A percentile compares a stretch with the other conserved stretches of the same genome.
These are phyloP conservation scores for Leccinum rimulosum DNA, from an alignment of 768 basidiomycete species.

Conservation along the genomic window DNA sequence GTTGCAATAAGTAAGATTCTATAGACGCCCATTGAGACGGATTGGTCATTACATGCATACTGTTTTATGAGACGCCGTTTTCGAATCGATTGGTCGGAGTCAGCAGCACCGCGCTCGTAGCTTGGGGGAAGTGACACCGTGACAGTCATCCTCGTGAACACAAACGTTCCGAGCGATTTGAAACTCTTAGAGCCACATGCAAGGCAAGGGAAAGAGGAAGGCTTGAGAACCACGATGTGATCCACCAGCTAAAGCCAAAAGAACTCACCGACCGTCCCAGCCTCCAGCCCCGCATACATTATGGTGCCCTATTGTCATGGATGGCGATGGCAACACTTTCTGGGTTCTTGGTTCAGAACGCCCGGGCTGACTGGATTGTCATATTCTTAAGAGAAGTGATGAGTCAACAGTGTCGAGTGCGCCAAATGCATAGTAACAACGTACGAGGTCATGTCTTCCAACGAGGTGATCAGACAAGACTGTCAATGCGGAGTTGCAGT, in stretches of 20 bases:
- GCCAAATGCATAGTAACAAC: slow-evolving; percentile 8
- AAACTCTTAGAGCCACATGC: slow-evolving; percentile 75
- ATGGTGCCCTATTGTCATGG: slow-evolving; percentile 51
- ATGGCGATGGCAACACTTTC: slow-evolving; percentile 4
- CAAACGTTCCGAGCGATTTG: slow-evolving; percentile 80
- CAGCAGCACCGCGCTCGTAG: slow-evolving; percentile 9
- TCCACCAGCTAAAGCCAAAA: neutral
- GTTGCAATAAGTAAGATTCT: too few species aligned
- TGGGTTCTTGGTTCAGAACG: too few species aligned
- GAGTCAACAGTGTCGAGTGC: neutral
- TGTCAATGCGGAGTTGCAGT: neutral
- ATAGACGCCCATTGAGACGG: too few species aligned
- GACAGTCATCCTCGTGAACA: slow-evolving; percentile 76
- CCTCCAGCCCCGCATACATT: slow-evolving; percentile 81
- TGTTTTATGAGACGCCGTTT: too few species aligned
- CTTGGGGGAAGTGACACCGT: slow-evolving; percentile 62
- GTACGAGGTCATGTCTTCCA: slow-evolving; percentile 59
- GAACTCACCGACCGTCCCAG: slow-evolving; percentile 34
- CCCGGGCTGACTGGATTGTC: slow-evolving; percentile 3
- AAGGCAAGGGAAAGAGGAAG: neutral
- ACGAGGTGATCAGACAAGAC: slow-evolving; percentile 67
- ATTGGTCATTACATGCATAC: too few species aligned
- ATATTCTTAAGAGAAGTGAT: slow-evolving; percentile 1
- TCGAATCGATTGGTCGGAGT: neutral
- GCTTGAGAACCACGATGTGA: neutral